Evolutionary conservation across 2,329 filamentous ascomycete species (phyloP), one percentile per base, ranked within the genome.

Genomic region (Neobulgaria alba): DNA sequence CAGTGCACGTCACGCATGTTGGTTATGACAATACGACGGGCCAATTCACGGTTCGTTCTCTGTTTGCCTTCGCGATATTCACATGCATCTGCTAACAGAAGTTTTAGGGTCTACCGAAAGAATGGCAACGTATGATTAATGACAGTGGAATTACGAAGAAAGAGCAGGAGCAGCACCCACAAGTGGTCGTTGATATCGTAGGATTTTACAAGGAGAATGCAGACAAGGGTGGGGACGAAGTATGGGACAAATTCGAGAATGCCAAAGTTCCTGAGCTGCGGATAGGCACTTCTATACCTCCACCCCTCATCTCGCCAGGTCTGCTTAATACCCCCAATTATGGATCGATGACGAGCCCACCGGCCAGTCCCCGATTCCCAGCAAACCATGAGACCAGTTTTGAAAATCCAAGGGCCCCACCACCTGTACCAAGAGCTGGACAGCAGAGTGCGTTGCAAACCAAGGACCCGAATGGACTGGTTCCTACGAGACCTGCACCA

Each of bases 171-270:
- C 85, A 95, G 63, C 88, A 96, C 58, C 92, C 92, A 2, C 88
- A 96, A 63, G 89, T 90, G 44, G 88, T 95, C 66, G 82, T 93
- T 59, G 85, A 96, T 62, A 92, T 98, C 56, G 82, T 98, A 64
- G 85, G 83, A 45, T 96, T 96, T 62, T 96, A 95, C 71, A 93
- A 95, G 63, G 90, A 95, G 66, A 95, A 87, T 50, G 83, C 85
- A 18, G 86, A 90, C 54, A 72, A 71, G 29, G 76, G 72, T 54
- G 79, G 77, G 44, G 77, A 79, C 47, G 87, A 95, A 59, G 82
- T 92, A 42, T 86, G 92, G 70, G 89, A 96, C 63, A 98, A 98
- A 63, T 95, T 98, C 62, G 87, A 93, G 56, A 81, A 95, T 66
- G 87, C 84, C 39, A 79, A 82, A 56, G 72, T 80, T 8, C 60